Evolutionary conservation across 139 green algal genomes (phyloP), one percentile per base, ranked within the genome.

Genomic region (Tetradesmus obliquus): DNA sequence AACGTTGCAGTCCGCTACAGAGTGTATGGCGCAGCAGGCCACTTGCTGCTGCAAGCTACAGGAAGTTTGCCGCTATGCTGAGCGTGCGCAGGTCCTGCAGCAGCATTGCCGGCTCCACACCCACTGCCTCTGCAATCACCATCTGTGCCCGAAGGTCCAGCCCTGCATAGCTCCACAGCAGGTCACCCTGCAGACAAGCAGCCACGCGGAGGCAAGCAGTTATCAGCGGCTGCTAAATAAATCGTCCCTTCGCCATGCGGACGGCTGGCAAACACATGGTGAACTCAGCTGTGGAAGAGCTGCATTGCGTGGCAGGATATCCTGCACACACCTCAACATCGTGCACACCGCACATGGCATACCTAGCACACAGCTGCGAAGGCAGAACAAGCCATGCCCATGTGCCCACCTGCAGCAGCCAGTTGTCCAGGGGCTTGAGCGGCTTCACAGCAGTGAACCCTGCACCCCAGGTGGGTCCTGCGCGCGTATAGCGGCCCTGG

Each of bases 181-280:
- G 81, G 84, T 97, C 94, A 0, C 95, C 95, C 58, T 97, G 95
- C 90, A 97, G 89, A 5, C 3, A 54, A 45, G 51, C 45, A 62
- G 66, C n/a, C 66, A 76, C 12, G 66, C 17, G 17, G 15, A 62
- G 80, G 54, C 82, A 87, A 62, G 82, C 53, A 32, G 69, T 13
- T 4, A n/a, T 60, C 32, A 45, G 32, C 32, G 32, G 0, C 32
- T 45, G 32, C 32, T 45, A 45, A 45, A 45, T 45, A 45, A 45
- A 45, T 0, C 32, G 32, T 45, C 32, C 32, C 32, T 45, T 45
- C 32, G 32, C 32, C 32, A 45, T 45, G 0, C 0, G 32, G 32
- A 45, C 12, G n/a, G 15, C 15, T 83, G 76, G 19, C 24, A 55
- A 24, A 24, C 76, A 72, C 32, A 45, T 45, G 32, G 32, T 45